A percentile compares a stretch with the other conserved stretches of the same genome.
Evolutionary conservation across 805 yeast species (phyloP).

Genomic region (Priceomyces fermenticarens): DNA sequence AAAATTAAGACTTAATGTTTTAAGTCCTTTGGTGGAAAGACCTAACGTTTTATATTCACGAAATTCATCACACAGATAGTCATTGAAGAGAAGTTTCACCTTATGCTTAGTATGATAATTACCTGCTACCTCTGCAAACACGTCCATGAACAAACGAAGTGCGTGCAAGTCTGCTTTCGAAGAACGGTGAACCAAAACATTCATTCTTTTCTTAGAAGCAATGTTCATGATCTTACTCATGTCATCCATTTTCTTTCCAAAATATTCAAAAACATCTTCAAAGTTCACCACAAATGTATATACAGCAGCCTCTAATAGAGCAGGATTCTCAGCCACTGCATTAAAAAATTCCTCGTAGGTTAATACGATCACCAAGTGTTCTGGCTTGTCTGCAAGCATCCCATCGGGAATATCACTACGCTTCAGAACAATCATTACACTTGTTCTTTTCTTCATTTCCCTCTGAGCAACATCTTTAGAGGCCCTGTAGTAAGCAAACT

Average conservation of each 20-base stretch:
- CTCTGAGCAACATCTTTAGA: not conserved
- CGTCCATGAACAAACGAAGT: not conserved
- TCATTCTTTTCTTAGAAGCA: not conserved
- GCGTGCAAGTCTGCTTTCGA: slow-evolving; percentile 1
- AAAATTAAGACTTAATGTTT: not conserved
- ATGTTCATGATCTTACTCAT: not conserved
- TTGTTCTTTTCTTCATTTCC: slow-evolving; percentile 2
- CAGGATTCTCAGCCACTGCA: not conserved
- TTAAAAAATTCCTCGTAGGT: slow-evolving; percentile 1
- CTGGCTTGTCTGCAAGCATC: not conserved
- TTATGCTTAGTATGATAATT: not conserved
- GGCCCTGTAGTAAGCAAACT: not conserved
- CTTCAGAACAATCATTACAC: not conserved
- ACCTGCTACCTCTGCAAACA: not conserved
- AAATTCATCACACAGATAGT: not conserved
- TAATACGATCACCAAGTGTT: not conserved
- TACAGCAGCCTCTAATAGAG: not conserved
- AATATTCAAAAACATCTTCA: not conserved
- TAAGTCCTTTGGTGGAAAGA: slow-evolving; percentile 1
- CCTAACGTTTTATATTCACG: slow-evolving; percentile 1
- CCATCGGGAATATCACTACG: not conserved
- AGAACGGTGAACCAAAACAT: not conserved
- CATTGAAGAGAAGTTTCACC: not conserved
- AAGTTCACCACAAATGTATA: slow-evolving; percentile 1
- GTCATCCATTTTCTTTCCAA: slow-evolving; percentile 1